These are phyloP conservation scores for Cucurbita moschata DNA, from an alignment of 306 rosid species.

Conservation along the genomic window DNA sequence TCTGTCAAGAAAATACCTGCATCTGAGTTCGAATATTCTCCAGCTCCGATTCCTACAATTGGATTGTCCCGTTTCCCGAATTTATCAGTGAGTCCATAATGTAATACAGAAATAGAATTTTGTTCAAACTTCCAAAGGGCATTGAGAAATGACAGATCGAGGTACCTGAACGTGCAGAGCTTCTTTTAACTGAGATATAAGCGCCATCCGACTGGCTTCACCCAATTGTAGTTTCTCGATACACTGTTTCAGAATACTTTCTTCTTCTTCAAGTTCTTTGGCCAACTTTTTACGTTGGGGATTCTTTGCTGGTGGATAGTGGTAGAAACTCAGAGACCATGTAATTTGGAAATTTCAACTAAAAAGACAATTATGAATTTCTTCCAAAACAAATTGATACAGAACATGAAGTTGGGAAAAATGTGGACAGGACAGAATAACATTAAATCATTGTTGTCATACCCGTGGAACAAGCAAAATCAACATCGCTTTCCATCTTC, in stretches of 20 bases:
- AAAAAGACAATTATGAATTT: background rate
- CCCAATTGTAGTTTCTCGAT: constrained; percentile 55
- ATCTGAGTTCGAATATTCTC: constrained; percentile 73
- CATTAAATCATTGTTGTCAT: constrained; percentile 12
- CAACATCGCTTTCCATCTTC: constrained; percentile 70
- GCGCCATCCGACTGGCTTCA: constrained; percentile 62
- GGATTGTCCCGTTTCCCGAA: background rate
- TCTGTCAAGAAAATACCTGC: constrained; percentile 44
- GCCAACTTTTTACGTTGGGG: constrained; percentile 59
- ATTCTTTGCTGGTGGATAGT: constrained; percentile 55
- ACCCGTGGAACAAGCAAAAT: constrained; percentile 50
- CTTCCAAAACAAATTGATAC: background rate
- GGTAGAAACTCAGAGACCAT: constrained; percentile 11
- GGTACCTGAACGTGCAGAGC: constrained; percentile 70
- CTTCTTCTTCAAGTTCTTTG: constrained; percentile 69
- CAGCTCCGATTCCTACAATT: constrained; percentile 68
- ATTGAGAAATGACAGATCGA: background rate
- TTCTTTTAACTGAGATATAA: constrained; percentile 74
- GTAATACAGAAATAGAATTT: constrained; percentile 6
- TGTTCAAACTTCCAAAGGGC: background rate
- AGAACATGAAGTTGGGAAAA: background rate
- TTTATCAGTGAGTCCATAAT: background rate
- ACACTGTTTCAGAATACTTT: constrained; percentile 53
- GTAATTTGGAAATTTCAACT: background rate
- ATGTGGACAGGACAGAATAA: background rate